Evolutionary conservation across 495 filamentous ascomycete genomes (phyloP), one percentile per base, ranked within the genome.

Genomic region (Penicillium nucicola): DNA sequence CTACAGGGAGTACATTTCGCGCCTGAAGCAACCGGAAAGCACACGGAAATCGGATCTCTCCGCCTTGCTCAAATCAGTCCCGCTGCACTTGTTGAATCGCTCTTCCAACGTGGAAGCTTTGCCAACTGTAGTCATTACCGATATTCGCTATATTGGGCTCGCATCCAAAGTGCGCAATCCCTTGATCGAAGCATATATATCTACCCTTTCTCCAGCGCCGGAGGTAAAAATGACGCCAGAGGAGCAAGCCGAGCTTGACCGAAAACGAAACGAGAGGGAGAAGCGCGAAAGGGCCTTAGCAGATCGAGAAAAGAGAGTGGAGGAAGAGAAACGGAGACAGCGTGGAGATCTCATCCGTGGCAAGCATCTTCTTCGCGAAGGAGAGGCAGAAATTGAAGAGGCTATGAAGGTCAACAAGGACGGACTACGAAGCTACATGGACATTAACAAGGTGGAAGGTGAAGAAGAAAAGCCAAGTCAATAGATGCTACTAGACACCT

Each of bases 1-100:
- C 67, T 98, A 96, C 64, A 84, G 95, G 23, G 93, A 97, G 32
- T 83, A 92, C 57, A 87, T 96, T 56, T 79, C 78, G 41, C 79
- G 84, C 55, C 71, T 95, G 14, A 96, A 95, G 63, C 71, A 87
- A 15, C 80, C 89, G 4, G 83, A 87, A 56, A 79, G 82, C 9
- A 83, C 82, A 1, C 77, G 87, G 38, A 96, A 91, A 60, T 80
- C 84, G 9, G 93, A 97, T 52, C 71, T 98, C 19, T 83, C 82
- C 14, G 71, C 79, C n/a, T 71, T 97, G 19, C 77, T 97, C 9
- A 89, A 87, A 57, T 78, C 81, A 2, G 69, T 82, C 20, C 85
- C 90, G 3, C 61, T 85, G 8, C 76, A 80, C 34, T 53, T 71
- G 5, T 75, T 95, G 4, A 88, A 95, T 61, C 80, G 79, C 17